Percentiles rank a stretch among this genome's conserved stretches.
These are phyloP conservation scores for Leptographium flavum DNA, from an alignment of 2,329 filamentous ascomycete genomes.

Conservation along the genomic window DNA sequence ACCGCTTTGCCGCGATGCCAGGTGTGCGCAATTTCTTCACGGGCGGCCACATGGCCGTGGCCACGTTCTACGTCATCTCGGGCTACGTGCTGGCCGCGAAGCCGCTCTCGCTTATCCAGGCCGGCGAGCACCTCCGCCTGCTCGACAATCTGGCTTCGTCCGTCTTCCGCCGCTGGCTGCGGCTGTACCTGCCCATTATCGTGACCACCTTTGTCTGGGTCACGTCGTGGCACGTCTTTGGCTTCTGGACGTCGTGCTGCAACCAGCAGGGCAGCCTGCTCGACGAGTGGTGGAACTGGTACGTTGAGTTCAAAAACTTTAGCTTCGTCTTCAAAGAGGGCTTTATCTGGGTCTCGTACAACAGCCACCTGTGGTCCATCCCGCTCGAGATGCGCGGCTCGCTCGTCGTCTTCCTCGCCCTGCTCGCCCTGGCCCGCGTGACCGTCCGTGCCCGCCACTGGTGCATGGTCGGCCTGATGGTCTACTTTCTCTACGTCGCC, in stretches of 20 bases:
- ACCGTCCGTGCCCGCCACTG: constrained; percentile 38
- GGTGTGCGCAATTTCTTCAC: constrained; percentile 44
- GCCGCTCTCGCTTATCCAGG: constrained; percentile 30
- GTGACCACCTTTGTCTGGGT: constrained; percentile 39
- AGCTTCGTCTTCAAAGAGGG: constrained; percentile 50
- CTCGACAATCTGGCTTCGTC: constrained; percentile 30
- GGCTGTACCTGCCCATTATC: constrained; percentile 37
- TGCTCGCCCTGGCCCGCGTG: constrained; percentile 42
- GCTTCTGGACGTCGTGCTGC: constrained; percentile 26
- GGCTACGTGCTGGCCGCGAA: constrained; percentile 42
- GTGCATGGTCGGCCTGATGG: constrained; percentile 36
- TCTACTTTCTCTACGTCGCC: constrained; percentile 53
- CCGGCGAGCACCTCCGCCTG: constrained; percentile 25
- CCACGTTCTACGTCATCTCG: constrained; percentile 33
- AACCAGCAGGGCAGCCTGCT: constrained; percentile 24
- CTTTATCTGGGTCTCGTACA: constrained; percentile 42
- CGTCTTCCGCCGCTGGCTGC: constrained; percentile 33
- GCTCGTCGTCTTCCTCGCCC: constrained; percentile 43
- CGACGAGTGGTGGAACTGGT: constrained; percentile 35
- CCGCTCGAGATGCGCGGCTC: constrained; percentile 51
- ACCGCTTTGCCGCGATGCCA: constrained; percentile 39
- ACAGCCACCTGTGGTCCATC: constrained; percentile 49
- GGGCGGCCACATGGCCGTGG: constrained; percentile 46
- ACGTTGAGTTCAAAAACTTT: constrained; percentile 50
- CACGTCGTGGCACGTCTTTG: constrained; percentile 37